Base-by-base conservation (phyloP, 306 rosid genomes). In the Vachellia pachyceras region DNA sequence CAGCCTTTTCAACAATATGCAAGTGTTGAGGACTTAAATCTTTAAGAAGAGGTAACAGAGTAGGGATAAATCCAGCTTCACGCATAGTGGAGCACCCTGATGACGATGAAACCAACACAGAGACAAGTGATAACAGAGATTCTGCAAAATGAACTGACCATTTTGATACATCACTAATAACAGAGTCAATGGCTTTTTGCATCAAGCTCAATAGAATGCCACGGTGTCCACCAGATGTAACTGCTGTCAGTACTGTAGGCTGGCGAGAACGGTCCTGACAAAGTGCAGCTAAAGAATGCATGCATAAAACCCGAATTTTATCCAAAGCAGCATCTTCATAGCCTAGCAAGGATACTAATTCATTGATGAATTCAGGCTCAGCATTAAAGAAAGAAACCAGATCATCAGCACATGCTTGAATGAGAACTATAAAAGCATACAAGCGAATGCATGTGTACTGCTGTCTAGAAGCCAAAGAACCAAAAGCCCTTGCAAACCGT, bases 321-420 rank as follows among this genome's bases (percentile, higher is more conserved):
- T 89, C 98, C 80, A 90, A 85, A 78, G 89, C 97, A 41, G 86
- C 89, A 83, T 96, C 98, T 85, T 96, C 99, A 79, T 85, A 89
- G 88, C 98, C 92, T 82, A 94, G 88, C 72, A 96, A 72, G 17
- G 91, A 88, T 42, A 96, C 94, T 78, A 96, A 87, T 77, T 96
- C 99, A 82, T 93, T 93, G 83, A 94, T 95, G 89, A 92, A 93
- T 85, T 94, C 99, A 41, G 99, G 99, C 90, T 96, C 99, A 29
- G 97, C 84, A 83, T 93, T 94, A 82, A 96, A 94, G 89, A 93
- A 96, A 10, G 97, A 92, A 83, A 84, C 97, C 76, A 94, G 86
- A 42, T 92, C 93, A 60, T 92, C 97, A 75, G 91, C 91, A 82
- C 91, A 90, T 77, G 95, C 93, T 88, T 93, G 99, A 87, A 94